These are phyloP conservation scores for Alnus glutinosa DNA, from an alignment of 306 rosid species.

Conservation along the genomic window DNA sequence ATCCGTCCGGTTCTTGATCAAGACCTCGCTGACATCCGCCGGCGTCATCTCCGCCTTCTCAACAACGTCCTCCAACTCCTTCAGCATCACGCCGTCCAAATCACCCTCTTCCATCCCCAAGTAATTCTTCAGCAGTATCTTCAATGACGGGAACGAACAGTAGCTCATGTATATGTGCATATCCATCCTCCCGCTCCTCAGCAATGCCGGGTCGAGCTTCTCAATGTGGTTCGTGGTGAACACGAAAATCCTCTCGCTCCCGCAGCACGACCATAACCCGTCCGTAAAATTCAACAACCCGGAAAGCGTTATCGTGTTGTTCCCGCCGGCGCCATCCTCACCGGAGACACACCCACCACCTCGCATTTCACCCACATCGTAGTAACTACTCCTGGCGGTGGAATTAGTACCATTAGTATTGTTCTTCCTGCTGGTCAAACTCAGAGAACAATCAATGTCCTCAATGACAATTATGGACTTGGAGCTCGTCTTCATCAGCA, in stretches of 20 bases:
- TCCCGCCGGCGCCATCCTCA: slow-evolving; percentile 64
- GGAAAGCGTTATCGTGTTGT: slow-evolving; percentile 70
- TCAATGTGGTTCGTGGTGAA: slow-evolving; percentile 95
- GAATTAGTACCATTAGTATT: neutral
- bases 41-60: slow-evolving; percentile 83
- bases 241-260: slow-evolving; percentile 93
- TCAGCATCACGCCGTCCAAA: slow-evolving; percentile 23
- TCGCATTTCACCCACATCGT: slow-evolving; percentile 39
- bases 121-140: slow-evolving; percentile 74
- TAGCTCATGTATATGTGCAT: slow-evolving; percentile 89
- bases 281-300: slow-evolving; percentile 91
- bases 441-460: slow-evolving; percentile 90
- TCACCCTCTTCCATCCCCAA: slow-evolving; percentile 51
- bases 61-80: slow-evolving; percentile 50
- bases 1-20: slow-evolving; percentile 75
- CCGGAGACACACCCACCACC: slow-evolving; percentile 35
- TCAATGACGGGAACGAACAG: slow-evolving; percentile 64
- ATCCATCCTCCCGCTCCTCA: slow-evolving; percentile 94
- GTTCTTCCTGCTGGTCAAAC: slow-evolving; percentile 56
- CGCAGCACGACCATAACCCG: slow-evolving; percentile 98
- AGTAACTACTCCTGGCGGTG: slow-evolving; percentile 9
- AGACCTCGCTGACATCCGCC: slow-evolving; percentile 86
- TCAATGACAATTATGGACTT: slow-evolving; percentile 89
- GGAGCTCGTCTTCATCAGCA: slow-evolving; percentile 90
- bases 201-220: slow-evolving; percentile 91